Evolutionary conservation across 2,329 filamentous ascomycete species (phyloP).

Genomic region (Massarina eburnea): DNA sequence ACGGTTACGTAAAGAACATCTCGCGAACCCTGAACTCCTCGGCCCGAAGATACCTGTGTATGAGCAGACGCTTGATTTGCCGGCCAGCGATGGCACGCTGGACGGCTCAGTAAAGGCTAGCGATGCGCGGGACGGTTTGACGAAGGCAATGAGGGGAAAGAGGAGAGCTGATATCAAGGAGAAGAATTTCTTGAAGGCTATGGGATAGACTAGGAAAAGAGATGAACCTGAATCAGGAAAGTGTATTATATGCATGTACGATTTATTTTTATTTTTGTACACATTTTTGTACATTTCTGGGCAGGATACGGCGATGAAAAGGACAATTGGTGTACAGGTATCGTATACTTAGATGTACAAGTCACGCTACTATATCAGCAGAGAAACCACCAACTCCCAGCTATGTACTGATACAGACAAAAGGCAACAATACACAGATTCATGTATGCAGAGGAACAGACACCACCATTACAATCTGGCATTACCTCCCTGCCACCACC

Average conservation of each 20-base stretch:
- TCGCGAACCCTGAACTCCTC: slow-evolving; percentile 66
- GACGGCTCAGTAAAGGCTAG: slow-evolving; percentile 50
- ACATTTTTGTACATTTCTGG: not conserved
- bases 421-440: not conserved
- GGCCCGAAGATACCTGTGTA: slow-evolving; percentile 69
- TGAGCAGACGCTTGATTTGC: slow-evolving; percentile 76
- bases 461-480: not conserved
- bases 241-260: not conserved
- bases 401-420: not conserved
- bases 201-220: slow-evolving; percentile 50
- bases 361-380: not conserved
- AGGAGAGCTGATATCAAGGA: slow-evolving; percentile 79
- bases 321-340: not conserved
- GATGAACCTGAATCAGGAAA: not conserved
- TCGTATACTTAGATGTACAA: not conserved
- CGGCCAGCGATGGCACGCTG: slow-evolving; percentile 52
- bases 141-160: slow-evolving; percentile 72
- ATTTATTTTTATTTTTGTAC: not conserved
- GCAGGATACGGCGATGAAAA: not conserved
- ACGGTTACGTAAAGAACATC: slow-evolving; percentile 63
- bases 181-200: slow-evolving; percentile 79
- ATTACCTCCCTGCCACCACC: not conserved
- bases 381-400: not conserved
- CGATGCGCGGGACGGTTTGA: slow-evolving; percentile 63
- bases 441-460: not conserved